Conservation (phyloP, 352 stramenopile genomes). For the Pythium periplocum region DNA sequence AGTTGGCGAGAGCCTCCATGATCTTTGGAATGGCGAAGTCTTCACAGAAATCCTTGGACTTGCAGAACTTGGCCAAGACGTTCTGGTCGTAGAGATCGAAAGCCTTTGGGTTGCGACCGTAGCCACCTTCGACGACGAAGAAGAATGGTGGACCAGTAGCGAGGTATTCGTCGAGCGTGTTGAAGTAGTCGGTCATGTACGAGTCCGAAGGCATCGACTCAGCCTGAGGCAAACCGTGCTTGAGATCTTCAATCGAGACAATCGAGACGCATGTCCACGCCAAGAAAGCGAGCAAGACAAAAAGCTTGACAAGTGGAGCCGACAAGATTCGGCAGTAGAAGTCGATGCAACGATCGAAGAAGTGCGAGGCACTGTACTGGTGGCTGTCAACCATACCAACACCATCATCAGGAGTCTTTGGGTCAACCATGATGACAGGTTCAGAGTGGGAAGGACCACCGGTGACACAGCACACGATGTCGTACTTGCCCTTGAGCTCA, state of each 20-base stretch:
- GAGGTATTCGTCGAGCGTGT: slow-evolving; percentile 40
- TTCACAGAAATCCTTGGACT: slow-evolving; percentile 52
- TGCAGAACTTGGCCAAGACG: slow-evolving; percentile 45
- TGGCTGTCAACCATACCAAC: neutral
- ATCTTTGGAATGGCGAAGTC: slow-evolving; percentile 58
- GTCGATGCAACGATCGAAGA: slow-evolving; percentile 38
- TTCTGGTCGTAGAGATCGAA: slow-evolving; percentile 31
- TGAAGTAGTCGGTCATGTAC: slow-evolving; percentile 54
- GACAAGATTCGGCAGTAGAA: slow-evolving; percentile 38
- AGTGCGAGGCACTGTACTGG: slow-evolving; percentile 9
- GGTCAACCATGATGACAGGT: neutral
- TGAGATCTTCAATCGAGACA: slow-evolving; percentile 37
- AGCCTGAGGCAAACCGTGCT: slow-evolving; percentile 42
- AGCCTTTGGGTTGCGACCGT: slow-evolving; percentile 35
- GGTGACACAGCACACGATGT: slow-evolving; percentile 44
- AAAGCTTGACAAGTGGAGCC: slow-evolving; percentile 42
- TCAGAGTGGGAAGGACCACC: neutral
- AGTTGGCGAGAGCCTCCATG: slow-evolving; percentile 33
- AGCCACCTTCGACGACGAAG: slow-evolving; percentile 64
- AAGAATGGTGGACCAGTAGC: slow-evolving; percentile 45
- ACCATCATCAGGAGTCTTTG: neutral
- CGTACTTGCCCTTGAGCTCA: slow-evolving; percentile 50
- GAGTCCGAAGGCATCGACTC: slow-evolving; percentile 55
- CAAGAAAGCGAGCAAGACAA: slow-evolving; percentile 50
- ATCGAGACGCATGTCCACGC: slow-evolving; percentile 44